Base-by-base conservation (phyloP, 2,329 filamentous ascomycete genomes). In the Trichoderma citrinoviride region DNA sequence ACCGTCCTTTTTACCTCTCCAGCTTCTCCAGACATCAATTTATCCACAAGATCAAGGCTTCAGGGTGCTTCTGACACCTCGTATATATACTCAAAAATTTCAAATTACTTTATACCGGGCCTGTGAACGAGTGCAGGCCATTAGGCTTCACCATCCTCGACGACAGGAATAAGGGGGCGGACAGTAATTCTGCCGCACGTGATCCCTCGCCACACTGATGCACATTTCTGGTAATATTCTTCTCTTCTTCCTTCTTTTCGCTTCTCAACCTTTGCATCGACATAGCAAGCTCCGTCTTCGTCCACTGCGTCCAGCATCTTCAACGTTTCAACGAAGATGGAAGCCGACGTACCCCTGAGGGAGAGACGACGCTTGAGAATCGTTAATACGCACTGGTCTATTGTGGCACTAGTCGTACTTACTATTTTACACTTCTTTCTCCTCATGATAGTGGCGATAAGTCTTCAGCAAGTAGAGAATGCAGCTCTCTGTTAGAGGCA, bases 21-120 rank as follows among this genome's bases (percentile, higher is more conserved):
- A 60, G 4, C 2, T n/a, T 49, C 21, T 37, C 5, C 29, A 60
- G 19, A 41, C 3, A 3, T 2, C 5, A 0, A 10, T 15, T 6
- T 17, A 15, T 33, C 2, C 1, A 1, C 3, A 8, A 41, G 0
- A 27, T 2, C 3, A 41, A 7, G 2, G 1, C 1, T 1, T 0
- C 3, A 17, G 21, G 19, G 4, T 5, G 21, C 29, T 29, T 1
- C 15, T 17, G 7, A 27, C 0, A 10, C 1, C 12, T 14, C 12
- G 41, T 7, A 27, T 21, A 50, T 27, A 10, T 23, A 1, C 23
- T 7, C 4, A 17, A 17, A 17, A 0, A 5, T 5, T 41, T 21
- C 17, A 2, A 19, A 47, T 6, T 2, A 5, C 46, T 12, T n/a
- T 19, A 37, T 5, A 41, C 17, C 7, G 19, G 6, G 21, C 21